Evolutionary conservation across 2,329 filamentous ascomycete genomes (phyloP).

Genomic region (Neofusicoccum ribis): DNA sequence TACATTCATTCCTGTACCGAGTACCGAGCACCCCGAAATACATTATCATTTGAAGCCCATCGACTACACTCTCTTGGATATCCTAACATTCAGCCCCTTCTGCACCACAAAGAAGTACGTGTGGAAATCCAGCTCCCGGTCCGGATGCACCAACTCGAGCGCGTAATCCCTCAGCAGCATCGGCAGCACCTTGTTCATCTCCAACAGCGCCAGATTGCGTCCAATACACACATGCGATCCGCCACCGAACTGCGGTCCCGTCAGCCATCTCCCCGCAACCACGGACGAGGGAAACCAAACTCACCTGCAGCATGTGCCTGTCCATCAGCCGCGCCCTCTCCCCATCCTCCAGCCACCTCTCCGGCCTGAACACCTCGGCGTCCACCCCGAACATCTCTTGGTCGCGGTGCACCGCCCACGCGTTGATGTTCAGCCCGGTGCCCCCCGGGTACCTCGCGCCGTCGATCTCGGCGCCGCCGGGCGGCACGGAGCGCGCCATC

Average conservation of each 20-base stretch:
- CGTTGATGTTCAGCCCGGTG: constrained; percentile 46
- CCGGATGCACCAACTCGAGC: constrained; percentile 54
- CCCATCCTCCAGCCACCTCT: constrained; percentile 46
- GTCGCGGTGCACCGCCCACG: constrained; percentile 46
- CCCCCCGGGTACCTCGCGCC: constrained; percentile 35
- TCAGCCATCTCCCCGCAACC: background rate
- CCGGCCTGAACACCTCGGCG: constrained; percentile 43
- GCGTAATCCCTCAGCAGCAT: constrained; percentile 32
- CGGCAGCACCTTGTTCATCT: constrained; percentile 34
- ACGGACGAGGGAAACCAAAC: background rate
- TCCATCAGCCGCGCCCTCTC: constrained; percentile 33
- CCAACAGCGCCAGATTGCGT: constrained; percentile 30
- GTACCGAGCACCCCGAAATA: too few species aligned
- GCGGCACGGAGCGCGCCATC: constrained; percentile 30
- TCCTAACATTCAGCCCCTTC: constrained; percentile 55
- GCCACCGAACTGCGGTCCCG: constrained; percentile 29
- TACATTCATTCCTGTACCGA: too few species aligned
- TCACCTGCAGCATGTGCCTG: constrained; percentile 27
- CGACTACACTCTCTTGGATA: constrained; percentile 35
- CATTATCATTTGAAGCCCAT: too few species aligned
- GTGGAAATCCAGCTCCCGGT: constrained; percentile 53
- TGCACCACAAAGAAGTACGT: constrained; percentile 63
- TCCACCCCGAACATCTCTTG: constrained; percentile 41
- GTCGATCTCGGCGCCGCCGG: constrained; percentile 36
- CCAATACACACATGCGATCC: constrained; percentile 38